Evolutionary conservation across 176 grass and related monocot genomes (phyloP).

Genomic region (Rhipidocladum racemiflorum): DNA sequence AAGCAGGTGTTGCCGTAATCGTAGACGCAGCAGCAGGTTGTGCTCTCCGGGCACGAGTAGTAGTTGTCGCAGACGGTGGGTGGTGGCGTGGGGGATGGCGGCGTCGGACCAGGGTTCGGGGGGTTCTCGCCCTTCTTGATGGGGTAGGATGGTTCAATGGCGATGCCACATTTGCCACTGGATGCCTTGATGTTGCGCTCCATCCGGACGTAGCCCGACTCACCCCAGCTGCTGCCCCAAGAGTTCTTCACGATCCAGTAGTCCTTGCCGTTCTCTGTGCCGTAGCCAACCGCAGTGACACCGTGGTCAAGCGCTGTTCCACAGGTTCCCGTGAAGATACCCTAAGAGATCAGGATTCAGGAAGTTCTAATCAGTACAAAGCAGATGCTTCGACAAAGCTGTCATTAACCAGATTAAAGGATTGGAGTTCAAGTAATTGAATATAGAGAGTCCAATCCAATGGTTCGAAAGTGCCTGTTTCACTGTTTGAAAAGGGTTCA

Average conservation of each 20-base stretch:
- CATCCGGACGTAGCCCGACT: conserved; percentile 71
- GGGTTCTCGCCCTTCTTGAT: conserved; percentile 73
- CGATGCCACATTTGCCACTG: conserved; percentile 75
- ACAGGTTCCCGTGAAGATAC: conserved; percentile 76
- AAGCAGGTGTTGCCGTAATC: conserved; percentile 61
- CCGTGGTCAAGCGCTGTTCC: conserved; percentile 74
- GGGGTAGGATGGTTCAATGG: conserved; percentile 71
- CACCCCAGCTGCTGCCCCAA: conserved; percentile 72
- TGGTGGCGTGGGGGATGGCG: conserved; percentile 42
- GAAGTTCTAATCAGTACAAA: not conserved
- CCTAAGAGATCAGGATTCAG: conserved; percentile 37
- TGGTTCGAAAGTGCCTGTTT: not conserved
- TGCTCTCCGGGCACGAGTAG: conserved; percentile 58
- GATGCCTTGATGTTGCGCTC: conserved; percentile 65
- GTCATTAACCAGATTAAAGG: not conserved
- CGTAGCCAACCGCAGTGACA: conserved; percentile 67
- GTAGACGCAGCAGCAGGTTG: conserved; percentile 91
- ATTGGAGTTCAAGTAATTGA: not conserved
- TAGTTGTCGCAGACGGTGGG: conserved; percentile 61
- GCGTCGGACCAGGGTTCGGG: conserved; percentile 73
- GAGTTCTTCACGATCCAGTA: conserved; percentile 97
- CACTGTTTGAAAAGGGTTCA: not conserved
- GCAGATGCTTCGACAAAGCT: not conserved
- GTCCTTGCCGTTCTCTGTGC: conserved; percentile 58
- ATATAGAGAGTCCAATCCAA: not conserved